Evolutionary conservation across 352 stramenopile genomes (phyloP).

Genomic region (Detonula confervacea): DNA sequence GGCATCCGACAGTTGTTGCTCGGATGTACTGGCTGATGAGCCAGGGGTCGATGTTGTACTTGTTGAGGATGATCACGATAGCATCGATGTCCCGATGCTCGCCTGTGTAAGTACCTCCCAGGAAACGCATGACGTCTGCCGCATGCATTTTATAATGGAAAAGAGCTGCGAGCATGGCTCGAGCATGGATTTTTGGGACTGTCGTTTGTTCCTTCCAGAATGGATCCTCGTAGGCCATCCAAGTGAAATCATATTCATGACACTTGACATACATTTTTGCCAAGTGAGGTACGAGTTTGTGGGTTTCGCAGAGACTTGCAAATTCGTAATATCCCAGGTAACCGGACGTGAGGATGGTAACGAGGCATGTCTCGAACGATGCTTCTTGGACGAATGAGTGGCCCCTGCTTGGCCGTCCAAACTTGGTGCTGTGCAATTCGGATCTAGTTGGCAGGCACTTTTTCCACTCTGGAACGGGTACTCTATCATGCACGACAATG

Average conservation of each 20-base stretch:
- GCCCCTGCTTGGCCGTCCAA: not conserved
- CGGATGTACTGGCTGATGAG: conserved; percentile 6
- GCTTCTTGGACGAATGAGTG: not conserved
- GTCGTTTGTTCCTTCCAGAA: not conserved
- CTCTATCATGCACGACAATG: not conserved
- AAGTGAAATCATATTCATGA: too few relatives aligned
- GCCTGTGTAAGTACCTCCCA: not conserved
- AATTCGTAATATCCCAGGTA: too few relatives aligned
- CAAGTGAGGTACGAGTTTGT: too few relatives aligned
- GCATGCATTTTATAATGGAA: not conserved
- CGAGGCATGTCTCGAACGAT: not conserved
- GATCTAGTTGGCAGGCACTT: not conserved
- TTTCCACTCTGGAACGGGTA: not conserved
- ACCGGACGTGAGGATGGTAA: not conserved
- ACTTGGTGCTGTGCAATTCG: not conserved
- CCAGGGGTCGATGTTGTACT: too few relatives aligned
- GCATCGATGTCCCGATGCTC: not conserved
- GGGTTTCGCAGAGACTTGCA: too few relatives aligned
- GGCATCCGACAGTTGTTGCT: conserved; percentile 12
- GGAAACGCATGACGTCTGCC: not conserved
- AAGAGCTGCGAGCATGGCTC: not conserved
- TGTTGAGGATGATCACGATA: too few relatives aligned
- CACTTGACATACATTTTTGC: too few relatives aligned
- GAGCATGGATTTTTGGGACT: not conserved
- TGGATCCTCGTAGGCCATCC: not conserved